These are phyloP conservation scores for Lepiota subincarnata DNA, from an alignment of 768 basidiomycete genomes.

Conservation along the genomic window DNA sequence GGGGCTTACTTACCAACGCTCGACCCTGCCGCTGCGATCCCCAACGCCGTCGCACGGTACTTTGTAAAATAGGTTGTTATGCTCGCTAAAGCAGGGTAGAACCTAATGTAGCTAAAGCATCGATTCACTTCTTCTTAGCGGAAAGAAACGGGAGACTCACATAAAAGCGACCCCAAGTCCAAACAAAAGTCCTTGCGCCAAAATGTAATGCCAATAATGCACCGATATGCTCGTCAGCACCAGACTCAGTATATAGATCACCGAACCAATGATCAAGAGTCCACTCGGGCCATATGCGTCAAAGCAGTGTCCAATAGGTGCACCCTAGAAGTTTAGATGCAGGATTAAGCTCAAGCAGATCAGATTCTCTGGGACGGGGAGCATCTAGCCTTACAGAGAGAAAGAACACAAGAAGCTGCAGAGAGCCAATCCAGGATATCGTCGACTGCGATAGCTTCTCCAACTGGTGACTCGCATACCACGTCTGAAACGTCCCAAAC, in stretches of 20 bases:
- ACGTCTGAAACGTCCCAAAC: slow-evolving; percentile 69
- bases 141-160: slow-evolving; percentile 34
- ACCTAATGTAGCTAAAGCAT: slow-evolving; percentile 34
- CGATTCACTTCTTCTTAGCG: slow-evolving; percentile 3
- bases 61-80: slow-evolving; percentile 62
- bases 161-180: slow-evolving; percentile 62
- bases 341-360: background rate
- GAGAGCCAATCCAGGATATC: slow-evolving; percentile 69
- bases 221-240: slow-evolving; percentile 57
- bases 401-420: slow-evolving; percentile 69
- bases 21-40: slow-evolving; percentile 68
- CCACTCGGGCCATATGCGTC: slow-evolving; percentile 56
- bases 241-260: slow-evolving; percentile 47
- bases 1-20: slow-evolving; percentile 43
- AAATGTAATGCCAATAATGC: slow-evolving; percentile 56
- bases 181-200: slow-evolving; percentile 62
- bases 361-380: background rate
- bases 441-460: slow-evolving; percentile 42
- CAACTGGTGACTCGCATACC: slow-evolving; percentile 62
- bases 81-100: slow-evolving; percentile 66
- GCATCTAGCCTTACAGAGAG: slow-evolving; percentile 45
- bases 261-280: slow-evolving; percentile 48
- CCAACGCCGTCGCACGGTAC: slow-evolving; percentile 68
- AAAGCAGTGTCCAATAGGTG: slow-evolving; percentile 54
- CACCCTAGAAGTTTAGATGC: slow-evolving; percentile 39